Percentiles rank a stretch among this genome's conserved stretches.
phyloP scores from a whole-genome alignment of 2,329 filamentous ascomycete genomes.

The Talaromyces sp. region DNA sequence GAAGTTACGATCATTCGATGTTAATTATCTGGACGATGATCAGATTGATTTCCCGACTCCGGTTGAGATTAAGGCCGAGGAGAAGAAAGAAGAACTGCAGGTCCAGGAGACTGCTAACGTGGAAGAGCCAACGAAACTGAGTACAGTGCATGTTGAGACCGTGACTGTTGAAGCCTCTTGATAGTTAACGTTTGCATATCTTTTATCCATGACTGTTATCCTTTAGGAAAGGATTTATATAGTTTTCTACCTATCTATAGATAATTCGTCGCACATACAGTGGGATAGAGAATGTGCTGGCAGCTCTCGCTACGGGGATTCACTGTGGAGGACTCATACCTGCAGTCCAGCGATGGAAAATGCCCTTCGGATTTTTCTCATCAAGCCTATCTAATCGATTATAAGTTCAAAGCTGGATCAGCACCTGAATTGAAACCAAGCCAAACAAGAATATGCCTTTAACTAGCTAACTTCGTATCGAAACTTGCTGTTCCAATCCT shows the following conservation, averaged over 20 bases:
- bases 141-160: background rate
- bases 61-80: slow-evolving; percentile 1
- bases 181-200: background rate
- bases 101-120: no score
- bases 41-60: slow-evolving; percentile 32
- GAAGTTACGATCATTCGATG: slow-evolving; percentile 30
- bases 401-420: background rate
- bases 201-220: background rate
- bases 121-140: background rate
- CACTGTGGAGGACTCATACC: no score
- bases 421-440: no score
- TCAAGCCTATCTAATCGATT: background rate
- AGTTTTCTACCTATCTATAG: background rate
- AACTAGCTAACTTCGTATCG: no score
- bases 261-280: background rate
- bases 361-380: background rate
- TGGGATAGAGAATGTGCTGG: no score
- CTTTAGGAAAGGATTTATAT: background rate
- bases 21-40: slow-evolving; percentile 38
- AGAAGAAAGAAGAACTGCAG: background rate
- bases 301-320: no score
- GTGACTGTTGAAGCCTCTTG: background rate
- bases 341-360: background rate
- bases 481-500: background rate
- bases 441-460: background rate